A percentile compares a stretch with the other conserved stretches of the same genome.
Conservation (phyloP, 2,329 filamentous ascomycete genomes). For the Aspergillus sp. region DNA sequence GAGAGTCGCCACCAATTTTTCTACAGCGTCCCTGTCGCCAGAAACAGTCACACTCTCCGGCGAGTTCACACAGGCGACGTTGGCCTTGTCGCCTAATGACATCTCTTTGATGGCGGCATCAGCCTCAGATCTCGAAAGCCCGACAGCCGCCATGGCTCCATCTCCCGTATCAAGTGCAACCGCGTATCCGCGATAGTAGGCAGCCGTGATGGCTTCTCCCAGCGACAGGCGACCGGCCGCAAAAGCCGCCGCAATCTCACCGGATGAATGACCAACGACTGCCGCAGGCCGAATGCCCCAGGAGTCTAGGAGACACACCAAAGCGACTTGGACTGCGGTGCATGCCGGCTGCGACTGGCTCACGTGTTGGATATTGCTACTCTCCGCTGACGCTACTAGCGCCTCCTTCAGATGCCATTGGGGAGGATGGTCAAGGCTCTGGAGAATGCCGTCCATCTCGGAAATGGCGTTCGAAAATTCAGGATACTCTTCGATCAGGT, state of each 20-base stretch:
- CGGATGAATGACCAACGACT: constrained; percentile 34
- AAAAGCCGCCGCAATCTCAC: constrained; percentile 32
- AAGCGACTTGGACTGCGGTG: constrained; percentile 32
- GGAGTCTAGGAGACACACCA: constrained; percentile 30
- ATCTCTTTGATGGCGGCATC: too few species aligned
- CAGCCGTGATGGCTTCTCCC: constrained; percentile 10
- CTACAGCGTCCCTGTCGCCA: constrained; percentile 32
- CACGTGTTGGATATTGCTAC: too few species aligned
- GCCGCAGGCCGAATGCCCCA: constrained; percentile 28
- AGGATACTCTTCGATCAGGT: background rate
- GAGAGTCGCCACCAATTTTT: constrained; percentile 18
- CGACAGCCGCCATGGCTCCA: too few species aligned
- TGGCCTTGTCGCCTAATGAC: too few species aligned
- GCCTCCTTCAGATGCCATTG: constrained; percentile 4
- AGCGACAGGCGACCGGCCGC: constrained; percentile 3
- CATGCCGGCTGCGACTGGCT: constrained; percentile 13
- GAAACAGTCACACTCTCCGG: constrained; percentile 41
- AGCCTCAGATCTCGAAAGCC: too few species aligned
- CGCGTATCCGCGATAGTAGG: constrained; percentile 9
- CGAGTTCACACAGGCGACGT: constrained; percentile 44
- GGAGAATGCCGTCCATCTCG: constrained; percentile 1
- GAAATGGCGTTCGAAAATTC: background rate
- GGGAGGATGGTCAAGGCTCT: background rate
- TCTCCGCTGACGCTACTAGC: background rate
- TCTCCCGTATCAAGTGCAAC: too few species aligned